These are phyloP conservation scores for Candida stauntonica DNA, from an alignment of 805 yeast species.

Conservation along the genomic window DNA sequence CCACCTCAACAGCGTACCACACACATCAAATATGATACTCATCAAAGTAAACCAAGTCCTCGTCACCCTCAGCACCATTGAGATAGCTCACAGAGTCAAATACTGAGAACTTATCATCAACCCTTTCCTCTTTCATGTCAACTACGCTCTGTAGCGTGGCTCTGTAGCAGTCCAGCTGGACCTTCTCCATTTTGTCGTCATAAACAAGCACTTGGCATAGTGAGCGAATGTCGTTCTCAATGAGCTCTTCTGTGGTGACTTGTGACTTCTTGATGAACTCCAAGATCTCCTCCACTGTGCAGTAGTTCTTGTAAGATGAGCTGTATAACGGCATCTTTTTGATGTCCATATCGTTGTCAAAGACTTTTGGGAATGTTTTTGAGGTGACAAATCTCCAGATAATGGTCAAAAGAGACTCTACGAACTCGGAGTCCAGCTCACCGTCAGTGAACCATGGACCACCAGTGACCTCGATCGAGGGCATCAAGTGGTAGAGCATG, in stretches of 20 bases:
- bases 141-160: constrained; percentile 82
- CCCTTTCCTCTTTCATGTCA: constrained; percentile 45
- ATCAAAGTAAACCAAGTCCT: constrained; percentile 41
- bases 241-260: constrained; percentile 78
- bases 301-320: constrained; percentile 56
- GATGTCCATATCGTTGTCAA: constrained; percentile 32
- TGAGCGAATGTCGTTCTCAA: constrained; percentile 66
- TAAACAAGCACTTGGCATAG: constrained; percentile 83
- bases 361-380: constrained; percentile 71
- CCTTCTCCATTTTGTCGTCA: constrained; percentile 78
- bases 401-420: constrained; percentile 75
- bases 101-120: constrained; percentile 33
- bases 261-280: constrained; percentile 68
- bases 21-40: constrained; percentile 38
- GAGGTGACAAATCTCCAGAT: constrained; percentile 84
- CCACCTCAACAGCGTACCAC: no score
- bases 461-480: constrained; percentile 93
- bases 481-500: constrained; percentile 91
- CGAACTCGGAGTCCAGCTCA: constrained; percentile 90
- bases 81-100: constrained; percentile 40
- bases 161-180: constrained; percentile 58
- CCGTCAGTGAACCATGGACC: constrained; percentile 99
- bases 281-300: constrained; percentile 68
- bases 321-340: constrained; percentile 40
- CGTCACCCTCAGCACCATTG: constrained; percentile 32